Percentiles rank a stretch among this genome's conserved stretches.
phyloP scores from a whole-genome alignment of 208 protist genomes.

The Crithidia bombi region DNA sequence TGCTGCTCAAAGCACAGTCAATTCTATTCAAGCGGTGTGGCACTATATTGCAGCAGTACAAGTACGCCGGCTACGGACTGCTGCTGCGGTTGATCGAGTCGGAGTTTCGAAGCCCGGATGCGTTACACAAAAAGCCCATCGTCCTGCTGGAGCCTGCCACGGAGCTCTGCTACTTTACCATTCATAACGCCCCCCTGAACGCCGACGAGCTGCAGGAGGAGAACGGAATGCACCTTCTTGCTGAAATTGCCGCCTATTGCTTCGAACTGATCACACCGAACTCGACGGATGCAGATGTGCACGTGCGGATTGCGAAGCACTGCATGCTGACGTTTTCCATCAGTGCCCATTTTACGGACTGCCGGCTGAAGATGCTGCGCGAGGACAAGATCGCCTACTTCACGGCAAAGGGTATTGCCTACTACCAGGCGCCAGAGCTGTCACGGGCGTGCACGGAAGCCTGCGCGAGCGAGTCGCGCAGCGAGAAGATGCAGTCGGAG shows the following conservation, averaged over 20 bases:
- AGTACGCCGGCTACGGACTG: slow-evolving; percentile 95
- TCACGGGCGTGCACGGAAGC: slow-evolving; percentile 80
- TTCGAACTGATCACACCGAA: slow-evolving; percentile 70
- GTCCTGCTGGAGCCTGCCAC: slow-evolving; percentile 81
- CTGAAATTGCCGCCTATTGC: slow-evolving; percentile 67
- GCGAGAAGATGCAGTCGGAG: slow-evolving; percentile 63
- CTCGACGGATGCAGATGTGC: slow-evolving; percentile 46
- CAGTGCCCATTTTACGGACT: slow-evolving; percentile 74
- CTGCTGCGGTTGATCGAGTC: slow-evolving; percentile 81
- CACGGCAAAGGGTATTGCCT: slow-evolving; percentile 63
- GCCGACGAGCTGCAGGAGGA: slow-evolving; percentile 94
- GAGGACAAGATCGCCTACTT: slow-evolving; percentile 62
- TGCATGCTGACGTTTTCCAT: slow-evolving; percentile 85
- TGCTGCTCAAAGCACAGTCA: slow-evolving; percentile 90
- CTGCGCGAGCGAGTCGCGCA: slow-evolving; percentile 62
- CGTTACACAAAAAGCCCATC: slow-evolving; percentile 73
- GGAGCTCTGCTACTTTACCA: slow-evolving; percentile 91
- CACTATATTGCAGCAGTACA: slow-evolving; percentile 85
- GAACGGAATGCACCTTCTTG: slow-evolving; percentile 86
- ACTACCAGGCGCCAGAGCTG: slow-evolving; percentile 64
- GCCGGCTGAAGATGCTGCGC: slow-evolving; percentile 57
- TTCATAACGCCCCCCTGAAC: slow-evolving; percentile 92
- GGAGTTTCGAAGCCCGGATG: slow-evolving; percentile 67
- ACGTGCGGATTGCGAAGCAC: slow-evolving; percentile 64
- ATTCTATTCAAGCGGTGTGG: slow-evolving; percentile 92